Conservation (phyloP, 306 rosid species). For the Begonia fuchsioides region DNA sequence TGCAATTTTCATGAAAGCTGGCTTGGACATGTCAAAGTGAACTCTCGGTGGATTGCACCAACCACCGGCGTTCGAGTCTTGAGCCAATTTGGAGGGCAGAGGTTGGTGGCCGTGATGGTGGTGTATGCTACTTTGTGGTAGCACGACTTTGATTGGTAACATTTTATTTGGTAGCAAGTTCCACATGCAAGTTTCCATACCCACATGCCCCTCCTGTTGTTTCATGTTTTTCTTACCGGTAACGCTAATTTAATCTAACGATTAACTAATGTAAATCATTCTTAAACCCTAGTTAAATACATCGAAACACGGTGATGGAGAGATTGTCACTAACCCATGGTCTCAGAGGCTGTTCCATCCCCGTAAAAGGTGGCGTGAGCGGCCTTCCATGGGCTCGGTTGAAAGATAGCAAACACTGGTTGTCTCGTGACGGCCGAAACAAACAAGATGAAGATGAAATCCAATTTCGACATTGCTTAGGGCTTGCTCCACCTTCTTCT, state of each 20-base stretch:
- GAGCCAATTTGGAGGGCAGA: conserved; percentile 81
- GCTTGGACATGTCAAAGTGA: conserved; percentile 89
- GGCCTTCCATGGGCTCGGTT: conserved; percentile 47
- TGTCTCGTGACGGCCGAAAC: conserved; percentile 16
- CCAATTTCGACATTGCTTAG: conserved; percentile 14
- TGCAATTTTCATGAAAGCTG: conserved; percentile 85
- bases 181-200: conserved; percentile 83
- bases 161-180: conserved; percentile 61
- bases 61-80: conserved; percentile 64
- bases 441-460: conserved; percentile 16
- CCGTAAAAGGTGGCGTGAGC: conserved; percentile 92
- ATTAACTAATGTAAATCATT: too few relatives aligned
- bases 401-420: conserved; percentile 14
- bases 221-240: too few relatives aligned
- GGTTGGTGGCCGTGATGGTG: conserved; percentile 76
- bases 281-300: too few relatives aligned
- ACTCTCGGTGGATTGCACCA: conserved; percentile 90
- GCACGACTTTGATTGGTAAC: conserved; percentile 45
- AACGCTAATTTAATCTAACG: too few relatives aligned
- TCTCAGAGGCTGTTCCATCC: conserved; percentile 64
- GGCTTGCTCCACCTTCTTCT: background rate
- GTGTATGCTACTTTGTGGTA: conserved; percentile 22
- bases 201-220: conserved; percentile 98
- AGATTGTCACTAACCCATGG: conserved; percentile 61
- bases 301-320: too few relatives aligned